Conservation (phyloP, 2,329 filamentous ascomycete genomes). For the Diaporthe ampelina region DNA sequence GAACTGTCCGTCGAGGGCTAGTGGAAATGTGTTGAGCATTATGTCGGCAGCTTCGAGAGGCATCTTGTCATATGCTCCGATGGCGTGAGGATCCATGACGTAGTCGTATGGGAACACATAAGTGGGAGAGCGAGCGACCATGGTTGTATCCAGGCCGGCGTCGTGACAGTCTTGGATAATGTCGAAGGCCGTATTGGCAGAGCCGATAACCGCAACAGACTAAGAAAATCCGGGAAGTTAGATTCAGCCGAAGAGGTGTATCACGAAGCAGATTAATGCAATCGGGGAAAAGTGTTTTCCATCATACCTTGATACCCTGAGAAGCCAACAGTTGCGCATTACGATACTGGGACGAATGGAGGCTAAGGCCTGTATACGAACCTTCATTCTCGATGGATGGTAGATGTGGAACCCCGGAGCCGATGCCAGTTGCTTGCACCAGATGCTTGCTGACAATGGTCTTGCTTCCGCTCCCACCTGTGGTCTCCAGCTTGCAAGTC, state of each 20-base stretch:
- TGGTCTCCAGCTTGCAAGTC: constrained; percentile 51
- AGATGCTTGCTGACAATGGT: constrained; percentile 56
- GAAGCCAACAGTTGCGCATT: constrained; percentile 51
- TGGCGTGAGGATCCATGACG: constrained; percentile 42
- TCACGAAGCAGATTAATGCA: background rate
- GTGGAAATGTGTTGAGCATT: constrained; percentile 43
- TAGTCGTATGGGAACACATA: constrained; percentile 52
- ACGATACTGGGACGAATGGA: constrained; percentile 59
- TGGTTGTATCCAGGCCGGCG: constrained; percentile 50
- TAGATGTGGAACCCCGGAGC: constrained; percentile 54
- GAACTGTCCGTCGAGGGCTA: constrained; percentile 45
- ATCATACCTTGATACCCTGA: constrained; percentile 38
- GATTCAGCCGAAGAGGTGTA: background rate
- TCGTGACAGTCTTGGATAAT: constrained; percentile 52
- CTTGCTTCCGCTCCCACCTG: constrained; percentile 43
- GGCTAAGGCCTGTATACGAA: constrained; percentile 56
- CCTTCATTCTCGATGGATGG: constrained; percentile 56
- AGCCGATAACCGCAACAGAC: constrained; percentile 53
- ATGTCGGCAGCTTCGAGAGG: constrained; percentile 45
- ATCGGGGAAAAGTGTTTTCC: background rate
- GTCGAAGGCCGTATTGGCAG: constrained; percentile 59
- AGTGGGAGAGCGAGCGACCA: constrained; percentile 53
- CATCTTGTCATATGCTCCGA: constrained; percentile 8
- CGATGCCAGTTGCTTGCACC: constrained; percentile 63
- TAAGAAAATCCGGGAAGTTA: background rate